Conservation (phyloP, 352 stramenopile species). For the Vaucheria bursata region DNA sequence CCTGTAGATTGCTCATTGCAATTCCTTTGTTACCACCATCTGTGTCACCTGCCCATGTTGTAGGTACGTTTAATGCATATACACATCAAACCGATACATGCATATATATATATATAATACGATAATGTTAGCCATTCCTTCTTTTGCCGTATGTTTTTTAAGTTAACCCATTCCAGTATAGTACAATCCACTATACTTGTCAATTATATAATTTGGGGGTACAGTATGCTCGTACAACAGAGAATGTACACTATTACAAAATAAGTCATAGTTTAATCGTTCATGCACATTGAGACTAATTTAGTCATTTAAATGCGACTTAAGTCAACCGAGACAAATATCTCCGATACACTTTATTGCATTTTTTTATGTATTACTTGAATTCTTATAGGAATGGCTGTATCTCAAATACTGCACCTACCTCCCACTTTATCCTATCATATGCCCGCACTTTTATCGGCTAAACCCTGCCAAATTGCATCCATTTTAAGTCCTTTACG, state of each 20-base stretch:
- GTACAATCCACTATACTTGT: too few species aligned
- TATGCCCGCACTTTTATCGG: conserved; percentile 17
- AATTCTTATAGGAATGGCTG: conserved; percentile 21
- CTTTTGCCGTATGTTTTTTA: too few species aligned
- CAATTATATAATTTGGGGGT: too few species aligned
- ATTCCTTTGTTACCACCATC: neutral
- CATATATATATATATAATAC: too few species aligned
- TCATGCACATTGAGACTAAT: too few species aligned
- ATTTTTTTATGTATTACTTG: neutral
- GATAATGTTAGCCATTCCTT: too few species aligned
- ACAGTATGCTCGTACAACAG: too few species aligned
- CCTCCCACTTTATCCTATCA: conserved; percentile 8
- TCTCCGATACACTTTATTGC: neutral
- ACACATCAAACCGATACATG: too few species aligned
- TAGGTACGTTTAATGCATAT: neutral
- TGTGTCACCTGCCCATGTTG: neutral
- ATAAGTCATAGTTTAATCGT: too few species aligned
- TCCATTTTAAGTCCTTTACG: conserved; percentile 13
- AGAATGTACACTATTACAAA: too few species aligned
- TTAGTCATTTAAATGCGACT: too few species aligned
- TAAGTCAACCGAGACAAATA: neutral
- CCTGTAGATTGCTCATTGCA: neutral
- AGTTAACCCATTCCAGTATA: too few species aligned
- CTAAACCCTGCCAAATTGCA: conserved; percentile 6
- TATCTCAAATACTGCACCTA: conserved; percentile 21